Evolutionary conservation across 352 stramenopile species (phyloP).

Genomic region (Pythium vanterpoolii): DNA sequence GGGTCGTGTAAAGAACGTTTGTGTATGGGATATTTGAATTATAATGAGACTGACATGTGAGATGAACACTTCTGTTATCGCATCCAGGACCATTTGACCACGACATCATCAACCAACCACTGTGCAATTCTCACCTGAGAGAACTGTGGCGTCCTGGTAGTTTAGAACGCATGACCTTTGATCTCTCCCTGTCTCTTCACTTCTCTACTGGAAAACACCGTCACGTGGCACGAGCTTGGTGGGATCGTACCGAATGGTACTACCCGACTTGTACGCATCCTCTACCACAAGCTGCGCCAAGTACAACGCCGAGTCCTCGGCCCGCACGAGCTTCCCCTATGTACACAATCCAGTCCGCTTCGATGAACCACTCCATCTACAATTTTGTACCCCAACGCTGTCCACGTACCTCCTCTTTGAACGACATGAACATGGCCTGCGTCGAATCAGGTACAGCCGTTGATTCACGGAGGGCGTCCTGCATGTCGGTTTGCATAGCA

Average conservation of each 20-base stretch:
- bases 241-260: slow-evolving; percentile 2
- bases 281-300: not conserved
- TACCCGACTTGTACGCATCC: slow-evolving; percentile 3
- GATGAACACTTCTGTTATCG: too few species aligned
- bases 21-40: not conserved
- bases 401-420: slow-evolving; percentile 5
- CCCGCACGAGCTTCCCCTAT: slow-evolving; percentile 7
- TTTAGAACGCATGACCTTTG: too few species aligned
- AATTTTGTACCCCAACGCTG: not conserved
- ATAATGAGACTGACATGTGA: too few species aligned
- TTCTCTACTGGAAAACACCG: slow-evolving; percentile 6
- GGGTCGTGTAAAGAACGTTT: not conserved
- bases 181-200: not conserved
- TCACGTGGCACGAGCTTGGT: slow-evolving; percentile 2
- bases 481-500: slow-evolving; percentile 87
- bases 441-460: not conserved
- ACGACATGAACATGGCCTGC: slow-evolving; percentile 3
- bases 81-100: too few species aligned
- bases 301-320: slow-evolving; percentile 11
- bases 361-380: not conserved
- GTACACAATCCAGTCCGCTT: too few species aligned
- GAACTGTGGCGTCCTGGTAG: too few species aligned
- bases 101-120: too few species aligned
- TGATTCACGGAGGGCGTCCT: slow-evolving; percentile 54
- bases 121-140: too few species aligned